phyloP scores from a whole-genome alignment of 257 asterid genomes.

The Coffea canephora region DNA sequence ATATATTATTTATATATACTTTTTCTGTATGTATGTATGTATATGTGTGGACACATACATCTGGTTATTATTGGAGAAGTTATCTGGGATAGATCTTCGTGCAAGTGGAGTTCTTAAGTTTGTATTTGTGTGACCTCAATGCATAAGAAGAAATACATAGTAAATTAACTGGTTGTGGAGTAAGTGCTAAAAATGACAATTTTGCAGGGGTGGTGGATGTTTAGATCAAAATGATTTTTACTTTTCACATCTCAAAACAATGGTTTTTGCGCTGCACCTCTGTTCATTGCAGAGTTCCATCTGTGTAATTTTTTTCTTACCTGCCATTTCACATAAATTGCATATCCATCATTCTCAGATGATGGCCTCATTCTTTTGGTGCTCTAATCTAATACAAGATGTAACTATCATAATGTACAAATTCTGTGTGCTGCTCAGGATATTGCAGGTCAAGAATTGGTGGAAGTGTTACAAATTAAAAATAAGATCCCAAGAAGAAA shows the following conservation, averaged over 20 bases:
- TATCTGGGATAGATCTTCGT: background rate
- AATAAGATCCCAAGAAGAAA: conserved; percentile 87
- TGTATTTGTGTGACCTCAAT: background rate
- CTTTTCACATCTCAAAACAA: background rate
- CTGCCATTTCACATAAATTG: background rate
- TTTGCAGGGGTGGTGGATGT: background rate
- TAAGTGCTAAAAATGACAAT: background rate
- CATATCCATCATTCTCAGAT: background rate
- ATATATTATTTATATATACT: too few relatives aligned
- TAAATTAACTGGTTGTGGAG: background rate
- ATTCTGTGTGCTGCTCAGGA: conserved; percentile 56
- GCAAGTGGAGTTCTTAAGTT: background rate
- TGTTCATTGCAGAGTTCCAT: background rate
- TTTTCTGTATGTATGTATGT: too few relatives aligned
- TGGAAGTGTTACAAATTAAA: conserved; percentile 78
- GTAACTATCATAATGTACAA: background rate
- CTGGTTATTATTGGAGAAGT: too few relatives aligned
- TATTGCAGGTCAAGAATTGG: conserved; percentile 86
- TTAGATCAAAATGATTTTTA: background rate
- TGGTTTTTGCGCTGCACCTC: background rate
- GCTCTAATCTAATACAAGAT: background rate
- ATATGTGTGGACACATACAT: too few relatives aligned
- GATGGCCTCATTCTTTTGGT: background rate
- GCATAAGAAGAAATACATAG: background rate
- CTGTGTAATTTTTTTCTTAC: background rate